Base-by-base conservation (phyloP, 73 alveolate genomes). In the Paramecium bursaria region DNA sequence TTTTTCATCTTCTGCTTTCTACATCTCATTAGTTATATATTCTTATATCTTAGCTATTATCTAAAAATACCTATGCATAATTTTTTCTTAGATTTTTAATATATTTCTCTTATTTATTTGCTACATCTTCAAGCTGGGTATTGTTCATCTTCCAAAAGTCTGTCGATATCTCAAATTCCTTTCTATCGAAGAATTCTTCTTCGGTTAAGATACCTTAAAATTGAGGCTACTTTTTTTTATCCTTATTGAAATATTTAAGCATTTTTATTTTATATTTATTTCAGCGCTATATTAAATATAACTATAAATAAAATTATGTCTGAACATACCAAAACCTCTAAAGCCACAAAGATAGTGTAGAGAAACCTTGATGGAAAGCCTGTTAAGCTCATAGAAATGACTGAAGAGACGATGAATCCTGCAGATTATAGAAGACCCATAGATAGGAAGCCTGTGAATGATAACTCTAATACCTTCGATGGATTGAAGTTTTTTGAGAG, bases 121-220 rank as follows among this genome's bases (percentile, higher is more conserved):
- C 33, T 9, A 42, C 27, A 39, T 67, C 82, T 42, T 67, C 82
- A 1, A 67, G 57, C 44, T 67, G 27, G 19, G 60, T 67, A 4
- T 53, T 57, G 21, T 42, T 67, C 82, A 67, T 67, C 33, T 33
- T 67, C 82, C 54, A 67, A 67, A 67, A 67, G 42, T 67, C 82
- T 1, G 33, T 47, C 33, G 31, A 35, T 13, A 67, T 67, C 21
- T 39, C 47, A 67, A 35, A 67, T 33, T 67, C 60, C 17, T 67
- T 35, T 67, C 82, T 42, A 17, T 42, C 22, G 46, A 42, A 67
- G 44, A 67, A 67, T 31, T 33, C 53, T 15, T 67, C 82, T 1
- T 25, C 60, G 2, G 82, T 17, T 25, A 67, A 57, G 14, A 67
- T 47, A 67, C 44, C 44, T 39, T 31, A 42, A 21, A 67, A 25